Evolutionary conservation across 345 rosid species (phyloP), one percentile per base, ranked within the genome.

Genomic region (Hirschfeldia incana): DNA sequence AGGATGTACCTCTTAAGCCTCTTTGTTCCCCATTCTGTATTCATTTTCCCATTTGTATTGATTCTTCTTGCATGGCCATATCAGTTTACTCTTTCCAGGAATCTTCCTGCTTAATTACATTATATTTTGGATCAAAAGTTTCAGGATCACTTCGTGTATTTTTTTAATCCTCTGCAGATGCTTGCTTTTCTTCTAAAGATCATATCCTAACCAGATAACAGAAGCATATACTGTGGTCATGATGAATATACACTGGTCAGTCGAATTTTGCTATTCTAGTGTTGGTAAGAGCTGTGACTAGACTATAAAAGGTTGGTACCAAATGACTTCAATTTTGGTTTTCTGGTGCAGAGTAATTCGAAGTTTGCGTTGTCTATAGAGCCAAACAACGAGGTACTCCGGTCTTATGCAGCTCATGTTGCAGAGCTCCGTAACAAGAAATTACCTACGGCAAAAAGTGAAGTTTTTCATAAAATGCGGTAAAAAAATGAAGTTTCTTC

Each of bases 181-280:
- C 75, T 74, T 74, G 86, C 92, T 69, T 94, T 97, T 70, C 95
- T 94, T 42, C 82, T 76, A 72, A 91, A 83, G 83, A 94, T 91
- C 73, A 65, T 63, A 65, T 76, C 95, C 49, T 86, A 92, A 86
- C 97, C 98, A 12, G 97, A 90, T 72, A 94, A 92, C 71, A 94
- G 95, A 44, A 80, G 82, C 75, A 74, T 94, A 81, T 92, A 91
- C 77, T 92, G 94, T 42, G 97, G 97, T 58, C 95, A 94, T 74
- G 97, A 94, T 74, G 97, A 94, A 79, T 91, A 92, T 74, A 94
- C 97, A 27, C 80, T 92, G 97, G 98, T 92, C 63, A 64, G 94
- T 80, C 59, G 2, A 60, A 37, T 59, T 34, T 59, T 12, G n/a
- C 2, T 69, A 28, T 39, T 34, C 37, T 69, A 5, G 51, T 65